Evolutionary conservation across 2,329 filamentous ascomycete species (phyloP), one percentile per base, ranked within the genome.

Genomic region (Ilyonectria robusta): DNA sequence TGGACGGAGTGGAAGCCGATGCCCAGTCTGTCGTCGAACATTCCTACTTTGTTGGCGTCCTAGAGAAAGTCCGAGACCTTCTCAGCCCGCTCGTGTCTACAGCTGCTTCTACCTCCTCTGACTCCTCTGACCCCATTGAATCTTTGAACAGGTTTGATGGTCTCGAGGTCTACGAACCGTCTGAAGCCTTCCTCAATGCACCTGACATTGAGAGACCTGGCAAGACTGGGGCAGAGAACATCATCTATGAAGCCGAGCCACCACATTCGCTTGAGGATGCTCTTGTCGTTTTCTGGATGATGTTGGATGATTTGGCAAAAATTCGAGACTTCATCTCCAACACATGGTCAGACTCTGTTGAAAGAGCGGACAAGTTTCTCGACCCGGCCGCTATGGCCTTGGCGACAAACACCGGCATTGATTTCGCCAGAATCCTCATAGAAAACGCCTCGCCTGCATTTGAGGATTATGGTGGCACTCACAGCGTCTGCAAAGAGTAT

Each of bases 391-490:
- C 77, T 4, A 76, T 76, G 1, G 77, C 81, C n/a, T 63, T 83
- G 19, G 76, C 80, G 0, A 81, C 81, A 9, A 79, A 83, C 42
- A 81, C 80, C 1, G 80, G 78, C 15, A 73, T 81, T 15, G 73
- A 76, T 6, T 72, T 84, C 1, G 79, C 77, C 2, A 73, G 76
- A 3, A 70, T 73, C 29, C 64, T 82, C 59, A 80, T 78, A 37
- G 75, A 80, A 0, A 76, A 80, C 1, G 71, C 79, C 1, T 9
- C 56, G 15, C 59, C 51, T 10, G 29, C 50, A 1, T 50, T 62
- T 7, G 31, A 31, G 3, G 21, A 29, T 2, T 7, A 62, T 11
- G 51, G 31, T 8, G 51, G 51, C 17, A 42, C n/a, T 17, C 17
- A 64, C 29, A 47, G 37, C n/a, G 61, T 59, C 7, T 56, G 53